Evolutionary conservation across 2,329 filamentous ascomycete genomes (phyloP).

Genomic region (Furcasterigmium sp.): DNA sequence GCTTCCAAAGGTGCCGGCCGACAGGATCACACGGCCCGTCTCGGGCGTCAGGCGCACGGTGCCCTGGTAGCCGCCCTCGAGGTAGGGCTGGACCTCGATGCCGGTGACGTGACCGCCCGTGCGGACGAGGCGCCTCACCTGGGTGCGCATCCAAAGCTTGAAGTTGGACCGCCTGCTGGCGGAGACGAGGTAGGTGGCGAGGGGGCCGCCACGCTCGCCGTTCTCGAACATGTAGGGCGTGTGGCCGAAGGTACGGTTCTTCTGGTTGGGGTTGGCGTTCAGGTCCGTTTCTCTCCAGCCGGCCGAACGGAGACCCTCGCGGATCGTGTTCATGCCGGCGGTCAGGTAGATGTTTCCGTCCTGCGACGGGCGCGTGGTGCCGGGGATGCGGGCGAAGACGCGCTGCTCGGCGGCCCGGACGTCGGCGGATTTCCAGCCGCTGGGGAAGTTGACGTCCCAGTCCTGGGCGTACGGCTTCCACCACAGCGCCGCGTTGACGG

Average conservation of each 20-base stretch:
- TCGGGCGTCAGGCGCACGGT: constrained; percentile 53
- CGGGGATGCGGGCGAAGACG: constrained; percentile 66
- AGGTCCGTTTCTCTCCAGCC: constrained; percentile 61
- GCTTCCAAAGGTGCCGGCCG: constrained; percentile 65
- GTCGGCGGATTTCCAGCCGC: constrained; percentile 64
- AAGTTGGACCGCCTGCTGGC: constrained; percentile 59
- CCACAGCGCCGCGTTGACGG: constrained; percentile 65
- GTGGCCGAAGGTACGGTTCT: constrained; percentile 61
- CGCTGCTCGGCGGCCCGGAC: constrained; percentile 53
- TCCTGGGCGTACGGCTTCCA: constrained; percentile 61
- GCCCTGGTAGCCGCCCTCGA: constrained; percentile 49
- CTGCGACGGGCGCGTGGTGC: constrained; percentile 59
- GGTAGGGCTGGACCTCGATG: constrained; percentile 57
- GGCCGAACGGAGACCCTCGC: constrained; percentile 49
- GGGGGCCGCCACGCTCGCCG: constrained; percentile 63
- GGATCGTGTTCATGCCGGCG: constrained; percentile 59
- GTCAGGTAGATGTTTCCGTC: constrained; percentile 65
- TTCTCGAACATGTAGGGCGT: constrained; percentile 63
- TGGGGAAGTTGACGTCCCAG: constrained; percentile 68
- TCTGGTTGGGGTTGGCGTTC: constrained; percentile 53
- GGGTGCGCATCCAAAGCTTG: constrained; percentile 59
- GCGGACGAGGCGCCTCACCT: constrained; percentile 63
- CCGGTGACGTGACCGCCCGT: constrained; percentile 57
- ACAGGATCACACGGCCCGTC: constrained; percentile 62
- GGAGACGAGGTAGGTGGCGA: constrained; percentile 65